A percentile compares a stretch with the other conserved stretches of the same genome.
phyloP scores from a whole-genome alignment of 1,284 basidiomycete species.

The Cutaneotrichosporon arboriforme region DNA sequence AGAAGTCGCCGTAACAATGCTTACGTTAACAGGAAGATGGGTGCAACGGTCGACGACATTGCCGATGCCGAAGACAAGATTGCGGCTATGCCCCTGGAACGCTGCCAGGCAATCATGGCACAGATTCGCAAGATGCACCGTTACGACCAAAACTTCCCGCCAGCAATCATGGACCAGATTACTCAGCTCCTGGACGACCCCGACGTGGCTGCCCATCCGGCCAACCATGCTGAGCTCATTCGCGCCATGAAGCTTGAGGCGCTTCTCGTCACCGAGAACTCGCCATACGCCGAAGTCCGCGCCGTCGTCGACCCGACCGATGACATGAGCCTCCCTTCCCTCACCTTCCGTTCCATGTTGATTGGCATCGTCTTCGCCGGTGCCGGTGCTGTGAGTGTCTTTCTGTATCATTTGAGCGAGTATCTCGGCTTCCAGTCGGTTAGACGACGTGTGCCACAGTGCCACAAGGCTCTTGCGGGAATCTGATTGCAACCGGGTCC shows the following conservation, averaged over 20 bases:
- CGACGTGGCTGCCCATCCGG: slow-evolving; percentile 23
- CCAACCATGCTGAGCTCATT: slow-evolving; percentile 24
- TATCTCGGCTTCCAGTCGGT: no score
- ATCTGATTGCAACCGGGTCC: no score
- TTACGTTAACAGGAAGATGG: no score
- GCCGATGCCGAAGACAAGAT: slow-evolving; percentile 19
- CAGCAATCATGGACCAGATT: slow-evolving; percentile 17
- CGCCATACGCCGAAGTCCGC: slow-evolving; percentile 81
- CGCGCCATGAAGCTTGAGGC: slow-evolving; percentile 36
- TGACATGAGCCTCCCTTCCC: slow-evolving; percentile 69
- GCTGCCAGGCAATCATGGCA: slow-evolving; percentile 21
- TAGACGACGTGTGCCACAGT: no score
- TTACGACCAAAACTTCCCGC: slow-evolving; percentile 34
- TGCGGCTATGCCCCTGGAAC: slow-evolving; percentile 19
- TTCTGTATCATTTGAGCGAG: no score
- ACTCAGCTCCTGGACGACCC: slow-evolving; percentile 24
- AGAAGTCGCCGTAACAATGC: no score
- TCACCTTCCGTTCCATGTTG: slow-evolving; percentile 76
- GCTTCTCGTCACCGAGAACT: slow-evolving; percentile 47
- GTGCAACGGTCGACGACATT: slow-evolving; percentile 21
- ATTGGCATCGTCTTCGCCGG: slow-evolving; percentile 53
- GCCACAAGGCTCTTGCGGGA: no score
- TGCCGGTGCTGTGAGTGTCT: slow-evolving; percentile 52
- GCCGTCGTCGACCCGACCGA: slow-evolving; percentile 73
- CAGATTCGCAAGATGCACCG: slow-evolving; percentile 24